phyloP scores from a whole-genome alignment of 2,329 filamentous ascomycete genomes.

The Trichoderma semiorbis region DNA sequence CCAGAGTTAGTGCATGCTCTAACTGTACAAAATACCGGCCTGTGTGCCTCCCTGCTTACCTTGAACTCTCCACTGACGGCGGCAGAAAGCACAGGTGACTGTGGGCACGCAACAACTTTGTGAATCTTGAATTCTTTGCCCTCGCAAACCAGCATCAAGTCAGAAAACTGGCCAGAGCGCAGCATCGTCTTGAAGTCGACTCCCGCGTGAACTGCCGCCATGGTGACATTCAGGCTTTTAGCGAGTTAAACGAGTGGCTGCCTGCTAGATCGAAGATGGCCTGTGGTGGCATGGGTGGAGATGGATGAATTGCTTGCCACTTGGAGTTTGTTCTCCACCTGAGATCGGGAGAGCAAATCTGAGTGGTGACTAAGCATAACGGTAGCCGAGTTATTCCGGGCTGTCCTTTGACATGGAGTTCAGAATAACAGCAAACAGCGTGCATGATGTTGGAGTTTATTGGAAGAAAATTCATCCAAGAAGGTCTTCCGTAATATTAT shows the following conservation, averaged over 20 bases:
- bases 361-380: background rate
- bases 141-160: conserved; percentile 22
- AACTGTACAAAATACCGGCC: background rate
- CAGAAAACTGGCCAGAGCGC: conserved; percentile 21
- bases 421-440: background rate
- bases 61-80: conserved; percentile 19
- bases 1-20: background rate
- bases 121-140: conserved; percentile 23
- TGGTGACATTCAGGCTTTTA: background rate
- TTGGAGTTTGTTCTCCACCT: background rate
- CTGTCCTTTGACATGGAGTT: background rate
- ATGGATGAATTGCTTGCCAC: background rate
- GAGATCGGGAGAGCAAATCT: background rate
- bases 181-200: conserved; percentile 11
- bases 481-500: background rate
- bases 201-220: background rate
- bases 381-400: background rate
- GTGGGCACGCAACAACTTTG: conserved; percentile 22
- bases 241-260: background rate
- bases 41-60: conserved; percentile 11
- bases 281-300: background rate
- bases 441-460: background rate
- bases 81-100: conserved; percentile 22
- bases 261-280: background rate
- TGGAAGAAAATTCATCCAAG: background rate